Base-by-base conservation (phyloP, 345 rosid species). In the Moricandia arvensis region DNA sequence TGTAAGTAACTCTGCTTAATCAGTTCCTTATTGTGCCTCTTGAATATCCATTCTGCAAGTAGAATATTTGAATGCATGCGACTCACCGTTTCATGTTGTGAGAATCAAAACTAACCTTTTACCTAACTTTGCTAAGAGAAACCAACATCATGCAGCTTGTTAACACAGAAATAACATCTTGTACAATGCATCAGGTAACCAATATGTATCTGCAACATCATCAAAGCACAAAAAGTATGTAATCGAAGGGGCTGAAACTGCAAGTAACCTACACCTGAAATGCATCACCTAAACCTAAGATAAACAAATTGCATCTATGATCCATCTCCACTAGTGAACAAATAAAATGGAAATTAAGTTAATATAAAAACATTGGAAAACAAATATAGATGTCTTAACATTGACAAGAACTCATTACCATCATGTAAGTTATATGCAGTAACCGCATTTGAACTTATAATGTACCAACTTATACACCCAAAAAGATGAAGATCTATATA, bases 351-450 rank as follows among this genome's bases (percentile, higher is more conserved):
- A 24, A 16, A 5, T 11, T 10, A 17, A 9, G 59, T 31, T 30
- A 53, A 6, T 16, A 9, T 16, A 55, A 55, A 16, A 69, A 35
- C 45, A 60, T 6, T 18, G 10, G 38, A 58, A 71, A 55, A 26
- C 26, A 64, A 77, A 57, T 15, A 21, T n/a, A 70, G 41, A 62
- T 62, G 59, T 38, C 34, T 21, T 38, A 62, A 47, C 24, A 49
- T 49, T 49, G 57, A 6, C 5, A 49, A 49, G 10, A 49, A 7
- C 57, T 76, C 75, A 76, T 18, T 64, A 51, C 60, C 7, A n/a
- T 27, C 18, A 71, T 13, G 45, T 76, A 71, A 65, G 80, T 77
- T 57, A 47, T 8, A 33, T 6, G 60, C 80, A n/a, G n/a, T n/a
- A n/a, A n/a, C n/a, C n/a, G 10, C 45, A 77, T 24, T 6, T n/a